Evolutionary conservation across 345 rosid species (phyloP), one percentile per base, ranked within the genome.

Genomic region (Boechera stricta): DNA sequence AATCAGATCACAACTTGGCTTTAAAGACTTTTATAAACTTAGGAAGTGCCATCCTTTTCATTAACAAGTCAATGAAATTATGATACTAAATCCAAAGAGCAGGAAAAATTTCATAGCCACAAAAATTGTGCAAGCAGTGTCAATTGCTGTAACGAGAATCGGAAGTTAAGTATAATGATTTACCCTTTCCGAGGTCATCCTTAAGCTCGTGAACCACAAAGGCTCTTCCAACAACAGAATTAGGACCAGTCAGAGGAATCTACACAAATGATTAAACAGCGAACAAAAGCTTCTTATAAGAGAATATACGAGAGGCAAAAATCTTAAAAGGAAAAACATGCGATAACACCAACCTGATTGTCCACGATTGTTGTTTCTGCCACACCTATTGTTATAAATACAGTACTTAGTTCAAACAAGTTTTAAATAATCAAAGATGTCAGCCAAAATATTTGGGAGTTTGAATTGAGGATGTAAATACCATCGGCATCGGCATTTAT

Each of bases 131-230:
- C 6, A 10, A 53, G n/a, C 2, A 32, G 41, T 5, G 64, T 7
- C 39, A 36, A 51, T 10, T 53, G 24, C 13, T 63, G 70, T 47
- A 61, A 32, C 21, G 5, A 66, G 15, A n/a, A 5, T 5, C 33
- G 44, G 28, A 72, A 39, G 36, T 42, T n/a, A 39, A n/a, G 31
- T 51, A 69, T 28, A 49, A 52, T 15, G 9, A 47, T 35, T 70
- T 82, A 89, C 98, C 98, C 67, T 92, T 92, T 82, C 98, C 98
- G 48, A 94, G 97, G 77, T 94, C 98, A 85, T 94, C 98, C 82
- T 84, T 88, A 51, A 94, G 98, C 85, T 94, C 97, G 64, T 92
- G 97, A 76, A 90, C 97, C 77, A 94, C 98, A 68, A 94, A 76
- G 73, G 98, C 98, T 86, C 98, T 90, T 78, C 98, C 98, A 81